Conservation (phyloP, 2,329 filamentous ascomycete genomes). For the Penicillium sp. region DNA sequence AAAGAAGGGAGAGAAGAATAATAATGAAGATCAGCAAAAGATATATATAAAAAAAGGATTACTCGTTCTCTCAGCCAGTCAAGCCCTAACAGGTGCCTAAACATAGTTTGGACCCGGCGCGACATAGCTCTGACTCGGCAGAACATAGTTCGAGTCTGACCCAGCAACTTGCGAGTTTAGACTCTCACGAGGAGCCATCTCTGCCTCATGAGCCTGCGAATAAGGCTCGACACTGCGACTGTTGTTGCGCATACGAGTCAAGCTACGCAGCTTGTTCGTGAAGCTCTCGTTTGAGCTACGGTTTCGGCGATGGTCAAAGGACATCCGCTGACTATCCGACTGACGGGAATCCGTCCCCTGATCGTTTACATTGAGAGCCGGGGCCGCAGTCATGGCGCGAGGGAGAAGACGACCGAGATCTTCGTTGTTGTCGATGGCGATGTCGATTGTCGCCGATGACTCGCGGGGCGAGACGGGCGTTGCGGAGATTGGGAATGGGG, state of each 20-base stretch:
- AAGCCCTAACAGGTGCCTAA: background rate
- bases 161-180: conserved; percentile 16
- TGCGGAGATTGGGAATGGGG: conserved; percentile 34
- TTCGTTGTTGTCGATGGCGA: conserved; percentile 36
- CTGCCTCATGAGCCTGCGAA: conserved; percentile 14
- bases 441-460: conserved; percentile 35
- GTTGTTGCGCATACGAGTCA: conserved; percentile 52
- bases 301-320: conserved; percentile 44
- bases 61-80: background rate
- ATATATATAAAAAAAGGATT: background rate
- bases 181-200: conserved; percentile 22
- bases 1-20: background rate
- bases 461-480: conserved; percentile 25
- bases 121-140: conserved; percentile 13
- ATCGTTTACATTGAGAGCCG: conserved; percentile 16
- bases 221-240: conserved; percentile 40
- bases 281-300: conserved; percentile 52
- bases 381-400: conserved; percentile 32
- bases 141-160: conserved; percentile 10
- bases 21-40: background rate
- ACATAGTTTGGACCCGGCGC: conserved; percentile 2
- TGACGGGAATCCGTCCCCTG: conserved; percentile 18
- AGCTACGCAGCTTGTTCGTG: conserved; percentile 45
- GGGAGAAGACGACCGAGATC: conserved; percentile 29
- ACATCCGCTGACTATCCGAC: conserved; percentile 34